Evolutionary conservation across 805 yeast genomes (phyloP).

Genomic region (Ogataea allantospora): DNA sequence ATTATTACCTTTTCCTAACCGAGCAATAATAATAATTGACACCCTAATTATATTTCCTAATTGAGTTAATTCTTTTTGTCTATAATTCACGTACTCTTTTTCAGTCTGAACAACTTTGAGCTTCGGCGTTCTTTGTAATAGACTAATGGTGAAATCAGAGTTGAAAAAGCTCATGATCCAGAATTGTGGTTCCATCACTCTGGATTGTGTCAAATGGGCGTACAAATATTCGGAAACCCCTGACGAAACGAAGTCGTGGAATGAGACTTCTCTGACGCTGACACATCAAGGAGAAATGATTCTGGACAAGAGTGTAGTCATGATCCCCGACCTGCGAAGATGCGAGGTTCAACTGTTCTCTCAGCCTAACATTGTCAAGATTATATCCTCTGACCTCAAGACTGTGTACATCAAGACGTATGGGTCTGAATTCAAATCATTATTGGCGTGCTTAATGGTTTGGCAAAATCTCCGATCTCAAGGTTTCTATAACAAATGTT

Average conservation of each 20-base stretch:
- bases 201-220: constrained; percentile 23
- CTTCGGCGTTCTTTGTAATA: background rate
- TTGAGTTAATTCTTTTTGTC: background rate
- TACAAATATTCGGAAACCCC: constrained; percentile 13
- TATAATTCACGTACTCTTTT: background rate
- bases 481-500: constrained; percentile 50
- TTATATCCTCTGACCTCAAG: constrained; percentile 39
- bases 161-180: constrained; percentile 6
- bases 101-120: background rate
- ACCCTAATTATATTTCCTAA: constrained; percentile 4
- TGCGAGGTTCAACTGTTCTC: constrained; percentile 28
- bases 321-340: constrained; percentile 30
- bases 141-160: constrained; percentile 1
- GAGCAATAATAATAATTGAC: no score
- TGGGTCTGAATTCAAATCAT: constrained; percentile 29
- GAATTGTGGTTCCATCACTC: constrained; percentile 16
- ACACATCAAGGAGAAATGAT: constrained; percentile 28
- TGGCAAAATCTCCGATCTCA: constrained; percentile 52
- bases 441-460: constrained; percentile 40
- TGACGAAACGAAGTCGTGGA: constrained; percentile 20
- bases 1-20: no score
- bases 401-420: constrained; percentile 24
- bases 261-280: constrained; percentile 23
- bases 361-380: constrained; percentile 38
- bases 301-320: constrained; percentile 18